These are phyloP conservation scores for Chlamydomonas incerta DNA, from an alignment of 139 green algal species.

Conservation along the genomic window DNA sequence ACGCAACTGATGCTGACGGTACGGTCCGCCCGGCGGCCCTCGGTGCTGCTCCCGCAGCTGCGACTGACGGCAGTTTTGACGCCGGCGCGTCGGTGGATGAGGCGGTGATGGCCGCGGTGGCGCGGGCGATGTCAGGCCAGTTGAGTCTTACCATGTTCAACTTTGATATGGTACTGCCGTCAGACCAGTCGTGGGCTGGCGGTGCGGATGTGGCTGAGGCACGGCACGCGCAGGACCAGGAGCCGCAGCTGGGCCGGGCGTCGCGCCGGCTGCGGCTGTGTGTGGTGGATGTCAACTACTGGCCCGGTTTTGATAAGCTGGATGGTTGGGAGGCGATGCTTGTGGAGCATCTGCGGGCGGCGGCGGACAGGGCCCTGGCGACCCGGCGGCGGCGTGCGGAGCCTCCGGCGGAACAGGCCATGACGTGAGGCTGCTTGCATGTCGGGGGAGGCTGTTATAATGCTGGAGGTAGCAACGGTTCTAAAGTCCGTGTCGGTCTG, in stretches of 20 bases:
- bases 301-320: conserved; percentile 50
- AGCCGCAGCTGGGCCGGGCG: background rate
- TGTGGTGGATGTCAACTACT: conserved; percentile 54
- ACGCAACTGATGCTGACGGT: no score
- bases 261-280: background rate
- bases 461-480: no score
- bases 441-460: no score
- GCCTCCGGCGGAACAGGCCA: no score
- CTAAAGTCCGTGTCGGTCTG: no score
- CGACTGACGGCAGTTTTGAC: background rate
- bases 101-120: background rate
- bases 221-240: background rate
- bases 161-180: conserved; percentile 35
- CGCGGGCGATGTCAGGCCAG: background rate
- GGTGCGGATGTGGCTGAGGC: background rate
- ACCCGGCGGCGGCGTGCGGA: no score
- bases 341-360: conserved; percentile 5
- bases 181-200: background rate
- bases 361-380: background rate
- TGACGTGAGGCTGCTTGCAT: no score
- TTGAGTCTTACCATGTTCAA: conserved; percentile 38
- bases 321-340: conserved; percentile 5
- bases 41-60: background rate
- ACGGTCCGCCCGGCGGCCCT: no score
- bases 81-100: background rate